Conservation (phyloP, 225 moss, liverwort and hornwort genomes). For the Ulota crispa region DNA sequence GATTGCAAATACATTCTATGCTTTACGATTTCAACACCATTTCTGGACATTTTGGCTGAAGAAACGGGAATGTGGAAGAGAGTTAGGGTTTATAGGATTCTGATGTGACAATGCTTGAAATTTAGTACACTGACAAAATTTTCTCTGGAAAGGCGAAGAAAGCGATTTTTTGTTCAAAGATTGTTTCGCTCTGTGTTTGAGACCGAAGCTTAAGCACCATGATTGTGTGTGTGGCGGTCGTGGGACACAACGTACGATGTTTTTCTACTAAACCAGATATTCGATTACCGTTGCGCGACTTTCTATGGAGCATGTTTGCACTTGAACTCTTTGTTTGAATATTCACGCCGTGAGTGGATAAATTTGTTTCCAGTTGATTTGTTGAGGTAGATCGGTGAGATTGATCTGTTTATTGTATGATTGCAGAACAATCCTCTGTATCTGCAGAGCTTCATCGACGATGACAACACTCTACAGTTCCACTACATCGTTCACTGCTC, state of each 20-base stretch:
- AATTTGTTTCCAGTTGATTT: not conserved
- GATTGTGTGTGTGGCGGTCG: conserved; percentile 96
- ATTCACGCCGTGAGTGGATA: not conserved
- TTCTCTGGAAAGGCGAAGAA: not conserved
- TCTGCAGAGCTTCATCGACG: conserved; percentile 86
- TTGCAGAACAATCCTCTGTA: conserved; percentile 91
- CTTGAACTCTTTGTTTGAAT: not conserved
- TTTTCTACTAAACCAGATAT: not conserved
- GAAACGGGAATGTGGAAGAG: not conserved
- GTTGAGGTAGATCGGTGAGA: conserved; percentile 8
- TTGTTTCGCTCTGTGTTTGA: not conserved
- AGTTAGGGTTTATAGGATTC: conserved; percentile 17
- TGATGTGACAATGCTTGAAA: not conserved
- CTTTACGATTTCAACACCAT: not conserved
- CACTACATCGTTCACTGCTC: conserved; percentile 97
- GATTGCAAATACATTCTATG: not conserved
- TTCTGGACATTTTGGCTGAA: not conserved
- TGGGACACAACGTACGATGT: conserved; percentile 71
- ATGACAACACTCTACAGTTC: conserved; percentile 88
- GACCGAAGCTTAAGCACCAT: conserved; percentile 45
- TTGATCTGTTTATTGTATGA: conserved; percentile 17
- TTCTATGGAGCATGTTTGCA: not conserved
- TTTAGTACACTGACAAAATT: not conserved
- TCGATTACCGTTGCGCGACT: not conserved
- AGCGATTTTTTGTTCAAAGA: not conserved